Percentiles rank a stretch among this genome's conserved stretches.
Conservation (phyloP, 768 basidiomycete species). For the Xerocomus potaroensis region DNA sequence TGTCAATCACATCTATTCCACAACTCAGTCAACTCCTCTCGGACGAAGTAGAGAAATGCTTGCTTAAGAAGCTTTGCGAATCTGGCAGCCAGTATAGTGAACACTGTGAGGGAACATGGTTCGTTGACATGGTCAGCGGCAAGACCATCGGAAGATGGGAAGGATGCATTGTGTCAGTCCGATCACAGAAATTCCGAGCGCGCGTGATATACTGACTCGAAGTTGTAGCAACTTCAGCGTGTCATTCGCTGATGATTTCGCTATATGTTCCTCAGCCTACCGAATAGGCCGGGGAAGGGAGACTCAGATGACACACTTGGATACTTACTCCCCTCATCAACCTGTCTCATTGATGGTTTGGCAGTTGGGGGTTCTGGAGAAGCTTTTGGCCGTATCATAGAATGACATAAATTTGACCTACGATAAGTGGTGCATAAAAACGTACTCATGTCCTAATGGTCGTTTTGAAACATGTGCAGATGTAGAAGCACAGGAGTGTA, state of each 20-base stretch:
- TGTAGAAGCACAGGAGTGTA: not conserved
- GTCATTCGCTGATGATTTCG: constrained; percentile 45
- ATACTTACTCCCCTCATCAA: constrained; percentile 37
- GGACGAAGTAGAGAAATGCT: constrained; percentile 72
- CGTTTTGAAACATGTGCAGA: constrained; percentile 10
- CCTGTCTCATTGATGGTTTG: constrained; percentile 46
- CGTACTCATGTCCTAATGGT: constrained; percentile 17
- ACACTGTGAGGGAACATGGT: constrained; percentile 58
- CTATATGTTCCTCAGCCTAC: constrained; percentile 57
- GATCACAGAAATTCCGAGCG: not conserved
- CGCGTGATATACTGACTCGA: constrained; percentile 4
- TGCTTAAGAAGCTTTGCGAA: constrained; percentile 66
- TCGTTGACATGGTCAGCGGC: constrained; percentile 67
- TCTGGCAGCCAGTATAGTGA: constrained; percentile 57
- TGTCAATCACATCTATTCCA: constrained; percentile 68
- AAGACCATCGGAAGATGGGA: constrained; percentile 73
- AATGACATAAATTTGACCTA: constrained; percentile 3
- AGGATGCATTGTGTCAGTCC: constrained; percentile 65
- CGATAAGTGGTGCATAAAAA: constrained; percentile 9
- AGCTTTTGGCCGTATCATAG: constrained; percentile 29
- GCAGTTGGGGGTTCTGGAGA: constrained; percentile 48
- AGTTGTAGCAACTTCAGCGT: constrained; percentile 60
- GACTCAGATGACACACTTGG: constrained; percentile 38
- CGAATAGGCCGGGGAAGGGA: constrained; percentile 41
- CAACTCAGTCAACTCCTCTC: constrained; percentile 70